Conservation (phyloP, 2,329 filamentous ascomycete genomes). For the Dryadomyces sulphureus region DNA sequence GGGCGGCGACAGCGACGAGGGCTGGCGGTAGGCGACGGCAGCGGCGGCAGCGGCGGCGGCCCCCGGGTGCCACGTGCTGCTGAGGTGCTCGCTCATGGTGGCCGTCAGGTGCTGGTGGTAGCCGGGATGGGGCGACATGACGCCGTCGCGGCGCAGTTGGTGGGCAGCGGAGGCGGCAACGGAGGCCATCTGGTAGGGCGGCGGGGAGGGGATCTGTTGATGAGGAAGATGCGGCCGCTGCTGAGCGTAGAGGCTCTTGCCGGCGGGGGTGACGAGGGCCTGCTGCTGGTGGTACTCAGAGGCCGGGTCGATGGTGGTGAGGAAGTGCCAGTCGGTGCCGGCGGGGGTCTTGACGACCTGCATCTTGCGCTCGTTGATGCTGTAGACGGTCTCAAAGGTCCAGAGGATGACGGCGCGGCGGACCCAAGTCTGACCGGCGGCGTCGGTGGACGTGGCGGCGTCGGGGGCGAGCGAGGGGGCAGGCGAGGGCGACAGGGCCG, state of each 20-base stretch:
- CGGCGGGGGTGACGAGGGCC: conserved; percentile 18
- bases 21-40: conserved; percentile 9
- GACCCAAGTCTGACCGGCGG: conserved; percentile 24
- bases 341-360: conserved; percentile 32
- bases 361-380: conserved; percentile 25
- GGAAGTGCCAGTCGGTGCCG: conserved; percentile 45
- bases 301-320: conserved; percentile 44
- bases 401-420: conserved; percentile 47
- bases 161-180: not conserved
- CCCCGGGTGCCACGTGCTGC: conserved; percentile 12
- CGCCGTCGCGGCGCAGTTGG: conserved; percentile 20
- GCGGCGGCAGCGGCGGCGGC: conserved; percentile 4
- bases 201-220: conserved; percentile 1
- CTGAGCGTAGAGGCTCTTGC: conserved; percentile 27
- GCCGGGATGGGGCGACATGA: conserved; percentile 38
- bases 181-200: conserved; percentile 8
- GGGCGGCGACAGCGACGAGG: conserved; percentile 7
- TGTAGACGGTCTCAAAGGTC: conserved; percentile 42
- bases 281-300: conserved; percentile 42
- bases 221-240: conserved; percentile 16
- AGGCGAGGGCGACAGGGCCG: conserved; percentile 10
- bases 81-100: conserved; percentile 43
- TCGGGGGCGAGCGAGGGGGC: not conserved
- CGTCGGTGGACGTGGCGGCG: not conserved
- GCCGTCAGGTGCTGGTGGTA: conserved; percentile 37